Percentiles rank a stretch among this genome's conserved stretches.
These are phyloP conservation scores for Cryptosporidium andersoni DNA, from an alignment of 169 alveolate species.

Conservation along the genomic window DNA sequence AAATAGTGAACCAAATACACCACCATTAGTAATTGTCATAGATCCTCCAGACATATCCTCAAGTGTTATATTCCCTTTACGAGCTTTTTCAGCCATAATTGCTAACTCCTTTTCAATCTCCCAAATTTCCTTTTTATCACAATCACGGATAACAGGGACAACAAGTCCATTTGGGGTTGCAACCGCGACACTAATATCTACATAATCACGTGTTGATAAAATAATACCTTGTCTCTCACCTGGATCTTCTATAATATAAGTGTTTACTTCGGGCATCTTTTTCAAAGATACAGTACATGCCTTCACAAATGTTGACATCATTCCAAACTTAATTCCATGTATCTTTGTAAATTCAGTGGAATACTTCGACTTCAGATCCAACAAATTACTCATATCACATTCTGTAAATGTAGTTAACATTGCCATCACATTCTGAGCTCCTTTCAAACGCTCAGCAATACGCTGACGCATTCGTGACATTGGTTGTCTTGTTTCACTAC, in stretches of 20 bases:
- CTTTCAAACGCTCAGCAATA: slow-evolving; percentile 91
- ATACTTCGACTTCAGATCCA: slow-evolving; percentile 80
- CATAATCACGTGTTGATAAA: slow-evolving; percentile 80
- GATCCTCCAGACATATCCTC: slow-evolving; percentile 96
- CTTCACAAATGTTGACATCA: slow-evolving; percentile 84
- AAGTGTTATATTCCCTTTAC: slow-evolving; percentile 88
- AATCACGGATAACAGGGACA: slow-evolving; percentile 93
- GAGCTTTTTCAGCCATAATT: slow-evolving; percentile 87
- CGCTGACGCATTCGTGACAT: slow-evolving; percentile 90
- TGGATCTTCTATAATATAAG: slow-evolving; percentile 67
- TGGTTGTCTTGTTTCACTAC: slow-evolving; percentile 80
- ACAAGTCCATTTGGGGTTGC: slow-evolving; percentile 95
- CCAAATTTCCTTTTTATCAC: slow-evolving; percentile 85
- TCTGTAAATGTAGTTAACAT: slow-evolving; percentile 92
- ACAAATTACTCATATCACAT: slow-evolving; percentile 84
- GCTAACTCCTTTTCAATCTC: slow-evolving; percentile 88
- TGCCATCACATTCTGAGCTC: slow-evolving; percentile 90
- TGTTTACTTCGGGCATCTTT: slow-evolving; percentile 85
- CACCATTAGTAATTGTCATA: slow-evolving; percentile 95
- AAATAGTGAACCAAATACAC: slow-evolving; percentile 94
- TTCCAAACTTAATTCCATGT: slow-evolving; percentile 73
- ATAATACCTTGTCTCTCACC: not conserved
- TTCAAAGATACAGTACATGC: slow-evolving; percentile 82
- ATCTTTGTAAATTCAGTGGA: slow-evolving; percentile 79
- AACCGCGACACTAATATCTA: slow-evolving; percentile 95